Base-by-base conservation (phyloP, 306 rosid genomes). In the Cucurbita ficifolia region DNA sequence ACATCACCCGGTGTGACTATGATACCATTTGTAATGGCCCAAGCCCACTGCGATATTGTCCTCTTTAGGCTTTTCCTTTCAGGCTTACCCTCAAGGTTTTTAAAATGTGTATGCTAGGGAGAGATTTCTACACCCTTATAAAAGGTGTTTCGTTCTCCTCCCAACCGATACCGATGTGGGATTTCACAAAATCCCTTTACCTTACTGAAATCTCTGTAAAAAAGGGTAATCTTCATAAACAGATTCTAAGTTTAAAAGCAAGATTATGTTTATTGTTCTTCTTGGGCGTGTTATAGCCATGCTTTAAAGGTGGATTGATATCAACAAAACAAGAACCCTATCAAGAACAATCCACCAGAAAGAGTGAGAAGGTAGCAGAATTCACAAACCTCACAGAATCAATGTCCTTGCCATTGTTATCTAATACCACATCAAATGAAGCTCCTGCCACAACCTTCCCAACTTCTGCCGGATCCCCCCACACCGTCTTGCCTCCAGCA, bases 351-450 rank as follows among this genome's bases (percentile, higher is more conserved):
- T 36, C 45, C 5, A 61, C 46, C 8, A 36, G 10, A 60, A 35
- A 35, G 67, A 10, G 14, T 6, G 21, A 16, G 42, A 33, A 60
- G 7, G 68, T 14, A 61, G 46, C 10, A 21, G 5, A n/a, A 53
- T 36, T 5, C 70, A 79, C 88, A 74, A 54, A 90, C 98, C 87
- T 89, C 61, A 89, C 89, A 55, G 95, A 16, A 12, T 89, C 92
- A 72, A 94, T 82, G 82, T 91, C 97, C 86, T 94, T 94, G 86
- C 96, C 99, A 72, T 94, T 91, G 83, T 94, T 94, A 70, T 94
- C 95, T 88, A 90, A 85, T 76, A 94, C 97, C 81, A 82, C 97
- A 85, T 94, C 97, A 82, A 90, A 90, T 19, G 82, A 56, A 70
- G 88, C 86, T 57, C 89, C 88, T 79, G 84, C 89, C n/a, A 90